These are phyloP conservation scores for Piper betle DNA, from an alignment of 164 flowering plant species.

Conservation along the genomic window DNA sequence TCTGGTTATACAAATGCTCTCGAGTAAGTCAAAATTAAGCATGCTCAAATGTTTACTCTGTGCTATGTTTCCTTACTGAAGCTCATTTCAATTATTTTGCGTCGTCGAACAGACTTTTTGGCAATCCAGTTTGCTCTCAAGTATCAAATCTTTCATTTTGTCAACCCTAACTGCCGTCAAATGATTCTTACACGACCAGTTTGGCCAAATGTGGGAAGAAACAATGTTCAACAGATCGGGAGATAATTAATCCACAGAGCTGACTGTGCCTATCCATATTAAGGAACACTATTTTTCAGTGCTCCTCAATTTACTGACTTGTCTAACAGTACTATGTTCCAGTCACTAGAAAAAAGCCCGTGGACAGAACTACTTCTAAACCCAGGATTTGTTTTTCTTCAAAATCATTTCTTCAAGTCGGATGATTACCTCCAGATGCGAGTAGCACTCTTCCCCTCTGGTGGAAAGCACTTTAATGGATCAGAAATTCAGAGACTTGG, in stretches of 20 bases:
- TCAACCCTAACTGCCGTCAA: conserved; percentile 27
- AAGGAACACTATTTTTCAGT: too few relatives aligned
- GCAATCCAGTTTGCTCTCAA: conserved; percentile 62
- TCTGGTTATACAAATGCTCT: conserved; percentile 37
- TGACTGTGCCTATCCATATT: too few relatives aligned
- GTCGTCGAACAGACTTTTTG: conserved; percentile 32
- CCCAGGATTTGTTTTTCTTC: too few relatives aligned
- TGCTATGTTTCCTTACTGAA: neutral
- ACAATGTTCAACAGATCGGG: conserved; percentile 38
- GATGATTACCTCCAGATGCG: too few relatives aligned
- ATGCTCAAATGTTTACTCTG: neutral
- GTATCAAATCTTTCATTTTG: conserved; percentile 37
- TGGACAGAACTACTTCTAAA: too few relatives aligned
- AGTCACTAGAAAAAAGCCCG: too few relatives aligned
- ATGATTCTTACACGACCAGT: conserved; percentile 46
- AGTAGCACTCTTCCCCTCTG: too few relatives aligned
- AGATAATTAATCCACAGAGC: neutral
- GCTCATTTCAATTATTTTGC: neutral
- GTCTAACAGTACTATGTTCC: too few relatives aligned
- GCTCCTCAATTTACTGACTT: too few relatives aligned
- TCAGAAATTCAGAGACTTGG: too few relatives aligned
- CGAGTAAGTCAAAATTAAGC: conserved; percentile 29
- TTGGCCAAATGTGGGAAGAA: conserved; percentile 44
- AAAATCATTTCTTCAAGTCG: too few relatives aligned
- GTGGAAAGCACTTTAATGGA: too few relatives aligned